Percentiles rank a stretch among this genome's conserved stretches.
Evolutionary conservation across 139 green algal genomes (phyloP).

Genomic region (Coelastrella sp.): DNA sequence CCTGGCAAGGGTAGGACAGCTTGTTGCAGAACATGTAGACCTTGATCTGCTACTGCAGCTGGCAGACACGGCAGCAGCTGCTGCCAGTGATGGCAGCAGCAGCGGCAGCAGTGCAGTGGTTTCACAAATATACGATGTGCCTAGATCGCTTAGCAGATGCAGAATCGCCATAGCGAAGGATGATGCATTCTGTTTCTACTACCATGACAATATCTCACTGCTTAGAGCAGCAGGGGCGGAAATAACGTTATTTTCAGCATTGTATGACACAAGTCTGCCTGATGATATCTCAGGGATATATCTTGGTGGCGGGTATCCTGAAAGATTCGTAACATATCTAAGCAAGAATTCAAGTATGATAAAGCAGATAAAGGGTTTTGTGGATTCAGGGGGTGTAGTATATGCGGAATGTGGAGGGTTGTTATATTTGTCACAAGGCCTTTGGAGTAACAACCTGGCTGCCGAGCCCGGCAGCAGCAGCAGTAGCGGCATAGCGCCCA

Average conservation of each 20-base stretch:
- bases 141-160: neutral
- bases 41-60: neutral
- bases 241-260: slow-evolving; percentile 88
- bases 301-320: slow-evolving; percentile 89
- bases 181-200: slow-evolving; percentile 44
- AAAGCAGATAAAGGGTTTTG: slow-evolving; percentile 78
- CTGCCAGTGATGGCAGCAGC: neutral
- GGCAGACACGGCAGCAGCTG: slow-evolving; percentile 11
- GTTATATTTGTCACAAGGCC: slow-evolving; percentile 68
- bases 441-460: neutral
- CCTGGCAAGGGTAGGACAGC: neutral
- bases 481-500: too few species aligned
- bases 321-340: slow-evolving; percentile 79
- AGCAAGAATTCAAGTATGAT: slow-evolving; percentile 70
- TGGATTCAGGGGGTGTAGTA: slow-evolving; percentile 85
- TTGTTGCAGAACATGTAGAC: neutral
- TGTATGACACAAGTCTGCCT: slow-evolving; percentile 78
- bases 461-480: neutral
- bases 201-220: slow-evolving; percentile 63
- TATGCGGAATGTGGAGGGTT: slow-evolving; percentile 94
- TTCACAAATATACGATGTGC: neutral
- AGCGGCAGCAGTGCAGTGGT: neutral
- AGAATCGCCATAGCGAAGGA: slow-evolving; percentile 39
- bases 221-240: slow-evolving; percentile 77
- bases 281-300: slow-evolving; percentile 80